Evolutionary conservation across 371 early-diverging fungal genomes (phyloP).

Genomic region (Vairimorpha apis): DNA sequence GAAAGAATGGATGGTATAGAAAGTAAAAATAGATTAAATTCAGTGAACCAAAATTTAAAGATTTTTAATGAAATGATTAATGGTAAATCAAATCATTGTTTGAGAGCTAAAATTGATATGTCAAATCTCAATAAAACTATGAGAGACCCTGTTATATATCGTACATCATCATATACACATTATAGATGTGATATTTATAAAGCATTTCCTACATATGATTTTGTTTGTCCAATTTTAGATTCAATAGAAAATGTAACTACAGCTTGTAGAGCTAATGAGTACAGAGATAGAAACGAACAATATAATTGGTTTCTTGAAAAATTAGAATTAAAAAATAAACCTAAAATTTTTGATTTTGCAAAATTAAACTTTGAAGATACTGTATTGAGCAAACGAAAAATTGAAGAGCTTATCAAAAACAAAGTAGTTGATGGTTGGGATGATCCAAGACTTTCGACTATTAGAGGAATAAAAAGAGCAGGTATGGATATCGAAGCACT

Average conservation of each 20-base stretch:
- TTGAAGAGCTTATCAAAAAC: conserved; percentile 88
- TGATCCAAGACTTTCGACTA: conserved; percentile 97
- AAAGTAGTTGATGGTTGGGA: conserved; percentile 89
- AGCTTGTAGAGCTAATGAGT: conserved; percentile 93
- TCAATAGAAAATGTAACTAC: conserved; percentile 92
- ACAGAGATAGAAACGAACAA: conserved; percentile 93
- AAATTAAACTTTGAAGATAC: conserved; percentile 98
- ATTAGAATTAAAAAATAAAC: conserved; percentile 67
- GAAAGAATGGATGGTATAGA: conserved; percentile 81
- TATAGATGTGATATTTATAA: conserved; percentile 81
- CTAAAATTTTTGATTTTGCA: conserved; percentile 63
- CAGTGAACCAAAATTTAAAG: conserved; percentile 78
- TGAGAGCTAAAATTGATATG: conserved; percentile 94
- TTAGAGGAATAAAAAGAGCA: conserved; percentile 89
- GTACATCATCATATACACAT: conserved; percentile 78
- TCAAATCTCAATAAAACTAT: conserved; percentile 85
- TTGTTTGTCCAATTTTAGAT: conserved; percentile 96
- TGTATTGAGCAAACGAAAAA: conserved; percentile 93
- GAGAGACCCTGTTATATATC: conserved; percentile 96
- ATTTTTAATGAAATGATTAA: conserved; percentile 86
- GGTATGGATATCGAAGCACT: conserved; percentile 95
- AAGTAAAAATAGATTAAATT: conserved; percentile 74
- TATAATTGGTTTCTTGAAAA: conserved; percentile 93
- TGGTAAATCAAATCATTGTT: conserved; percentile 64
- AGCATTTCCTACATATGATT: conserved; percentile 98